Percentiles rank a stretch among this genome's conserved stretches.
These are phyloP conservation scores for Melocanna baccifera DNA, from an alignment of 176 grass and related monocot genomes.

Conservation along the genomic window DNA sequence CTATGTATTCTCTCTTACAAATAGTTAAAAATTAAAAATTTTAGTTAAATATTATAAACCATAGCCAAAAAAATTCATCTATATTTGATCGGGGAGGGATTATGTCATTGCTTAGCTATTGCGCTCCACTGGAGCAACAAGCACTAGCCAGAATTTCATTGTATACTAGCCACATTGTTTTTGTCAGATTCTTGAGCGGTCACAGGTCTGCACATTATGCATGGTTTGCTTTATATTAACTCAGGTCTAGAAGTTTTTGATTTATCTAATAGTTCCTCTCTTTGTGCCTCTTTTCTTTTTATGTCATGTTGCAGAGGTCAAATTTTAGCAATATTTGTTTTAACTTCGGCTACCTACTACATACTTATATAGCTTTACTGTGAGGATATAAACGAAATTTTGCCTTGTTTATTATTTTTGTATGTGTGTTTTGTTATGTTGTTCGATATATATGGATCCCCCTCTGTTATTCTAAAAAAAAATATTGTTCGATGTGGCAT, in stretches of 20 bases:
- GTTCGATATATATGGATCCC: too few relatives aligned
- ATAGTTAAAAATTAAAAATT: too few relatives aligned
- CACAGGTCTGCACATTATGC: not conserved
- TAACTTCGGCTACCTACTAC: not conserved
- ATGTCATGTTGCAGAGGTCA: not conserved
- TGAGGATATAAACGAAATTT: not conserved
- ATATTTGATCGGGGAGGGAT: not conserved
- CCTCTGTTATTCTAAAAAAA: too few relatives aligned
- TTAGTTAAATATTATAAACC: too few relatives aligned
- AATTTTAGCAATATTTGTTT: not conserved
- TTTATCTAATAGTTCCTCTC: constrained; percentile 14
- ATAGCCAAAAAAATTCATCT: too few relatives aligned
- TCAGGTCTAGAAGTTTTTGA: constrained; percentile 27
- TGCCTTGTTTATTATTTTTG: not conserved
- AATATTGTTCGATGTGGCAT: not conserved
- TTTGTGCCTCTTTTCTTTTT: not conserved
- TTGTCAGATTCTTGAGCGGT: constrained; percentile 1
- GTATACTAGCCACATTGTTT: not conserved
- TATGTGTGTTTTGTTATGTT: not conserved
- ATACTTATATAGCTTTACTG: not conserved
- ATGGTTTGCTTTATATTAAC: not conserved
- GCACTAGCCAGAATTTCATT: not conserved
- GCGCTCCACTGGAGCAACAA: not conserved
- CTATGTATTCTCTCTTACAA: too few relatives aligned
- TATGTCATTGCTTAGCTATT: constrained; percentile 36